phyloP scores from a whole-genome alignment of 345 rosid genomes.

The Camelina sativa region DNA sequence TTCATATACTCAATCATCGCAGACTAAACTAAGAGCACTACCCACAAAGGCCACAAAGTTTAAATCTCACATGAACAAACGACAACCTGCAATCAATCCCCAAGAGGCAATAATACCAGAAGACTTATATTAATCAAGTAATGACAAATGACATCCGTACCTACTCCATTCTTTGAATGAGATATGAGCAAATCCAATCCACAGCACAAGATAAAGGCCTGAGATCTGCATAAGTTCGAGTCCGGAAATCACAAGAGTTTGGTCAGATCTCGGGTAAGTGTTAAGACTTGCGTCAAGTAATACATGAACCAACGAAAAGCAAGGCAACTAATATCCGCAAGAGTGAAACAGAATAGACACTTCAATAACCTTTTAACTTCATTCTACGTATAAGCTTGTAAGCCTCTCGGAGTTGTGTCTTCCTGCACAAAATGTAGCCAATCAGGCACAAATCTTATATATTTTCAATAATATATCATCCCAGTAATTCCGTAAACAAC shows the following conservation, averaged over 20 bases:
- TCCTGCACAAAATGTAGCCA: background rate
- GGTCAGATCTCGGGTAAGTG: background rate
- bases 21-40: background rate
- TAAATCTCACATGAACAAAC: background rate
- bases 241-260: background rate
- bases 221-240: background rate
- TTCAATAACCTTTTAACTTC: no score
- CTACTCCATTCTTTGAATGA: background rate
- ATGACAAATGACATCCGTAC: background rate
- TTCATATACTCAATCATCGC: background rate
- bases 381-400: no score
- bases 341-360: no score
- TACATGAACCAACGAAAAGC: background rate
- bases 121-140: background rate
- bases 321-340: background rate
- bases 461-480: background rate
- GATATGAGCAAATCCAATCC: background rate
- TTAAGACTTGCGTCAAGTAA: background rate
- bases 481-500: background rate
- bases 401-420: no score
- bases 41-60: background rate
- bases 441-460: background rate
- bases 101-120: background rate
- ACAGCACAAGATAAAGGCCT: background rate
- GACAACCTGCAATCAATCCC: background rate